phyloP scores from a whole-genome alignment of 2,329 filamentous ascomycete species.

The Emmonsiellopsis sp. region DNA sequence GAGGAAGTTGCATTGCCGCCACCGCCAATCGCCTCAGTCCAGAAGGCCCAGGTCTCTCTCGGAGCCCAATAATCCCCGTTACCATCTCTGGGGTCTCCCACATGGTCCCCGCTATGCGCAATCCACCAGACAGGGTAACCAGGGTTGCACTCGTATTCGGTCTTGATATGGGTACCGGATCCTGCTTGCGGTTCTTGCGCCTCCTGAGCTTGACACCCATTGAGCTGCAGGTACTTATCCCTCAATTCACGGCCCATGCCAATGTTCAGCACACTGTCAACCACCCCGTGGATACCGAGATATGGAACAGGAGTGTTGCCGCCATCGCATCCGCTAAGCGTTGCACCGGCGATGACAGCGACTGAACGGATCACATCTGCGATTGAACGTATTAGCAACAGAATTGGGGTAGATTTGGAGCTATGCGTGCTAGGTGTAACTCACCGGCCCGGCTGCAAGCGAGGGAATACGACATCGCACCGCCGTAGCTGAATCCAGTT shows the following conservation, averaged over 20 bases:
- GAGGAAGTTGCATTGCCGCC: too few relatives aligned
- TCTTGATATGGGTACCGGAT: neutral
- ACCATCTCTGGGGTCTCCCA: neutral
- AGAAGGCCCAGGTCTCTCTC: neutral
- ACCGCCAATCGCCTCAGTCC: neutral
- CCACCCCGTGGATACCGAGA: neutral
- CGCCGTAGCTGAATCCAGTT: neutral
- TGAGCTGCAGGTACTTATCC: neutral
- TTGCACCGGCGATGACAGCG: neutral
- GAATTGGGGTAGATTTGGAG: neutral
- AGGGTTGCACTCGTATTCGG: neutral
- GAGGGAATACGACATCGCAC: neutral
- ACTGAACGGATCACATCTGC: neutral
- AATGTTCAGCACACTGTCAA: neutral
- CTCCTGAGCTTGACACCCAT: neutral
- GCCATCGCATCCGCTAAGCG: neutral
- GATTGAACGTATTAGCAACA: neutral
- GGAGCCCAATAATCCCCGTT: neutral
- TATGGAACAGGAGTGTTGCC: neutral
- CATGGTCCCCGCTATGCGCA: neutral
- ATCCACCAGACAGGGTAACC: slow-evolving; percentile 1
- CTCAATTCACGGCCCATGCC: neutral
- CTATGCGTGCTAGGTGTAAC: neutral
- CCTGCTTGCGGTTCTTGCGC: neutral
- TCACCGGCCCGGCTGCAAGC: slow-evolving; percentile 1